Evolutionary conservation across 1,139 yeast genomes (phyloP).

Genomic region (Pneumocystis canis): DNA sequence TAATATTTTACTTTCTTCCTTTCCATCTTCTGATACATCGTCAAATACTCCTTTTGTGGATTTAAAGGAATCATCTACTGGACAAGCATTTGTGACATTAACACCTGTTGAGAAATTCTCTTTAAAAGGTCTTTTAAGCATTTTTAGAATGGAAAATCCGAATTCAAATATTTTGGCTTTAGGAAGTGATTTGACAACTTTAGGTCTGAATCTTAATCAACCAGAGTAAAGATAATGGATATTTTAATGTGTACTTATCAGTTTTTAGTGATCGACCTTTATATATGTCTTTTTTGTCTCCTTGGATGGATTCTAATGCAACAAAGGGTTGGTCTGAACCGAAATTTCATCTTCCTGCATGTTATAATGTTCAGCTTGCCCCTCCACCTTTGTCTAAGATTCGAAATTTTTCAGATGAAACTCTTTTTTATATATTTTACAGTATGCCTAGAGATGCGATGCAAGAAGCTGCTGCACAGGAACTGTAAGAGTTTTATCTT

Average conservation of each 20-base stretch:
- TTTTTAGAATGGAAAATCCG: slow-evolving; percentile 1
- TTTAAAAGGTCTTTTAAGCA: neutral
- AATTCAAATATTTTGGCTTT: neutral
- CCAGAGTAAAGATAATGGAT: neutral
- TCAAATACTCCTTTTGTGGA: neutral
- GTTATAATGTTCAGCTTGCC: slow-evolving; percentile 38
- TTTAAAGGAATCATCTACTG: neutral
- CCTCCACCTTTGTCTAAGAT: slow-evolving; percentile 57
- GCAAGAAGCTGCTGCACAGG: slow-evolving; percentile 89
- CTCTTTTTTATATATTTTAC: slow-evolving; percentile 83
- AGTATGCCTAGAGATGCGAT: slow-evolving; percentile 84
- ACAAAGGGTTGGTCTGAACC: slow-evolving; percentile 38
- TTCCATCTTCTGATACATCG: neutral
- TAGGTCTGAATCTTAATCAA: neutral
- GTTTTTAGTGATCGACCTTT: neutral
- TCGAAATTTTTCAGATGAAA: slow-evolving; percentile 72
- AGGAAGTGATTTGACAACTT: neutral
- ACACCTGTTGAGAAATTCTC: neutral
- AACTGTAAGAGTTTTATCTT: slow-evolving; percentile 34
- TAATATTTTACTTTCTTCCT: neutral
- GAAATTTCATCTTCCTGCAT: slow-evolving; percentile 43
- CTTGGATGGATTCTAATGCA: neutral
- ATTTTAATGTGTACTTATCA: neutral
- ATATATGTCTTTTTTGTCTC: slow-evolving; percentile 1
- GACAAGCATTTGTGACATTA: neutral